phyloP scores from a whole-genome alignment of 2,329 filamentous ascomycete species.

The Leptographium lundbergii region DNA sequence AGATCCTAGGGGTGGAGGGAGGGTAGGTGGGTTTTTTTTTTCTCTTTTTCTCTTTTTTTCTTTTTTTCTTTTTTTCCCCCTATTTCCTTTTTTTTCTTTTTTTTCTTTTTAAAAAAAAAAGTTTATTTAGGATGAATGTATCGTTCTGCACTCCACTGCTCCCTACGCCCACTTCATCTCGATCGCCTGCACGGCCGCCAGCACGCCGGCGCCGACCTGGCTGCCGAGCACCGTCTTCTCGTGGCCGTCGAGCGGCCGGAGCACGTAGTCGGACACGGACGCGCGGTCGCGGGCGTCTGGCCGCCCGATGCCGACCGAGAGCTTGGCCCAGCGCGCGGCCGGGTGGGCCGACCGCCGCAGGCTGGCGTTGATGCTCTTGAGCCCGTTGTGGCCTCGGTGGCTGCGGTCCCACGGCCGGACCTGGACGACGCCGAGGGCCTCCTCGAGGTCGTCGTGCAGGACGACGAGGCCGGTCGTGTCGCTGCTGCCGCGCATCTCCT shows the following conservation, averaged over 20 bases:
- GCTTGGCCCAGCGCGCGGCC: constrained; percentile 37
- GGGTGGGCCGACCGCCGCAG: constrained; percentile 31
- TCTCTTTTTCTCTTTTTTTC: neutral
- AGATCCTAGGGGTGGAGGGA: constrained; percentile 18
- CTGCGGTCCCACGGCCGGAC: constrained; percentile 51
- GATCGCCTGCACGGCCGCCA: constrained; percentile 34
- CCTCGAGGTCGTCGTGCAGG: constrained; percentile 81
- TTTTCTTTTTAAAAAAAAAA: too few species aligned
- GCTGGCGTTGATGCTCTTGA: constrained; percentile 50
- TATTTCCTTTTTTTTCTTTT: neutral
- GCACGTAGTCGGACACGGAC: constrained; percentile 65
- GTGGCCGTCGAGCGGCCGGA: constrained; percentile 48
- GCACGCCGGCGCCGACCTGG: constrained; percentile 38
- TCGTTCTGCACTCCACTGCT: too few species aligned
- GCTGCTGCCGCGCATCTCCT: constrained; percentile 28
- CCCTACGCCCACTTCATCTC: constrained; percentile 27
- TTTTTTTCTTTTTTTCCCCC: neutral
- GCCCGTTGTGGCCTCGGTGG: constrained; percentile 59
- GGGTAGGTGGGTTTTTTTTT: neutral
- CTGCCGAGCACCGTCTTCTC: constrained; percentile 40
- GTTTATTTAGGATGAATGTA: neutral
- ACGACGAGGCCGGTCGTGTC: constrained; percentile 45
- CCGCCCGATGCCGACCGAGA: constrained; percentile 81
- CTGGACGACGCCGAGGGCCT: constrained; percentile 52
- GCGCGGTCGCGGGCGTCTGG: constrained; percentile 54